Percentiles rank a stretch among this genome's conserved stretches.
phyloP scores from a whole-genome alignment of 345 rosid species.

The Syzygium grande region DNA sequence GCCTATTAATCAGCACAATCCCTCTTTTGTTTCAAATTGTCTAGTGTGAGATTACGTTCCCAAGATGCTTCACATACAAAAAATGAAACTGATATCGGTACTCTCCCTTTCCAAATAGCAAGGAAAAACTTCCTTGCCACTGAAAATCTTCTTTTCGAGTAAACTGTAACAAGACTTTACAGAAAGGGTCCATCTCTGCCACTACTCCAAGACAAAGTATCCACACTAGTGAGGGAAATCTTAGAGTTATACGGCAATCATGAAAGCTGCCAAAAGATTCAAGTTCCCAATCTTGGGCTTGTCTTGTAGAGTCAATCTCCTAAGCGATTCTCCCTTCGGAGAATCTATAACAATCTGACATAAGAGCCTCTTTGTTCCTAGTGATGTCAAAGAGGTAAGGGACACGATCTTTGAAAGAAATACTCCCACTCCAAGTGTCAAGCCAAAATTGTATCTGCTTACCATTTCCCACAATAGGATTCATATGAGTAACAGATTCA shows the following conservation, averaged over 20 bases:
- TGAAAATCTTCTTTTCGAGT: background rate
- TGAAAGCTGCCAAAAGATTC: background rate
- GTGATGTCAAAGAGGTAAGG: background rate
- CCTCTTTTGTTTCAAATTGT: background rate
- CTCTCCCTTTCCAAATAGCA: background rate
- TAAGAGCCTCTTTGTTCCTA: background rate
- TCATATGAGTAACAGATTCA: background rate
- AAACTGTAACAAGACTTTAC: background rate
- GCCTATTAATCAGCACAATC: background rate
- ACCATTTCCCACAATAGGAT: background rate
- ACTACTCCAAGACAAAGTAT: background rate
- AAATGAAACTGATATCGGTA: background rate
- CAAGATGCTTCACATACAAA: background rate
- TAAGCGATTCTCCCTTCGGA: background rate
- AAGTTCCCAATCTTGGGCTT: background rate
- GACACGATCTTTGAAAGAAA: background rate
- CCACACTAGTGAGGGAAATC: background rate
- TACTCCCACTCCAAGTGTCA: background rate
- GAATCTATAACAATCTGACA: background rate
- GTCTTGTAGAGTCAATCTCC: background rate
- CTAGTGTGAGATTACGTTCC: background rate
- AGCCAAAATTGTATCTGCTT: background rate
- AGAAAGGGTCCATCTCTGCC: background rate
- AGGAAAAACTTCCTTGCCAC: background rate
- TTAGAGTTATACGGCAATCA: background rate